Base-by-base conservation (phyloP, 1,139 yeast species). In the Candida gigantensis region DNA sequence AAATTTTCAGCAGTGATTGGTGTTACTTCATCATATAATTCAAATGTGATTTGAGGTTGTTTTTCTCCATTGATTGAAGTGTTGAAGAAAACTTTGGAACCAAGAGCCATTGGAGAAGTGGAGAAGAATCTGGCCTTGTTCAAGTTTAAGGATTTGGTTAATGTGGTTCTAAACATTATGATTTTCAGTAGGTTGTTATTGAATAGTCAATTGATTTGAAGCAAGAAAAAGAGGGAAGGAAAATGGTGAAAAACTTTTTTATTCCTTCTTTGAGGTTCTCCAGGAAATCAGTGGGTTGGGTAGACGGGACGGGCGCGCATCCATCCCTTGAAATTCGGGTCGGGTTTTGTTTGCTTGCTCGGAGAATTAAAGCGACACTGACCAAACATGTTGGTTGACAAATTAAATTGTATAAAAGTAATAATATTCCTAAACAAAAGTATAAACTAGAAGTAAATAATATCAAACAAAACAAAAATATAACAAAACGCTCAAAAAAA, bases 1-100 rank as follows among this genome's bases (percentile, higher is more conserved):
- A 89, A 89, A 80, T 89, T 89, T 74, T 85, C 95, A 49, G 95
- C 81, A 50, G 97, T 89, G 81, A 88, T 88, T 74, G 97, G 97
- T 52, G 82, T 89, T 51, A 86, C 88, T 58, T 88, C 95, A 68
- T 81, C 77, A 82, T 83, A 88, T 62, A 89, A 81, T 69, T 85
- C 67, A 41, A 62, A 62, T 36, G 52, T 58, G 39, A 62, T 62
- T 40, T 57, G 58, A 31, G 57, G 55, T 48, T 61, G 67, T 14
- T 30, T 31, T 32, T 51, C 60, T 25, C 67, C 66, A 36, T 55
- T 55, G 41, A 66, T 65, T 33, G 72, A 64, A 15, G 69, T 58
- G 36, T 60, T 57, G 52, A 66, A 55, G 48, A 47, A 66, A 25
- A 62, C 68, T 50, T 64, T 62, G 42, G 67, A 56, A 18, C 69